Base-by-base conservation (phyloP, 257 asterid species). In the Petunia secreta region DNA sequence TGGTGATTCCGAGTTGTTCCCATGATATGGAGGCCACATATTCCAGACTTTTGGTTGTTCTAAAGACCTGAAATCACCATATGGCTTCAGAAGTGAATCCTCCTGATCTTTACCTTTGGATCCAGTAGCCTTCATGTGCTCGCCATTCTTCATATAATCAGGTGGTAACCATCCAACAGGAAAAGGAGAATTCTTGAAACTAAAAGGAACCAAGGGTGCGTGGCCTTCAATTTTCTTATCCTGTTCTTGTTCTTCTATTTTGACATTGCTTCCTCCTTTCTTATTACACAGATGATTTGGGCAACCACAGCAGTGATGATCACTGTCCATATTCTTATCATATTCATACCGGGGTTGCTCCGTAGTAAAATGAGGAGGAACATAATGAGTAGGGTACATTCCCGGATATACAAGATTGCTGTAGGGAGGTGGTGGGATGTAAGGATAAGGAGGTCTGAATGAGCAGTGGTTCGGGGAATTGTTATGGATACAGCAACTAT, bases 241-340 rank as follows among this genome's bases (percentile, higher is more conserved):
- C 66, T 87, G 86, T 9, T 84, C 90, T 74, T 81, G 89, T 78
- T 91, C 97, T 75, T 86, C 92, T 84, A 90, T 84, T 84, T 82
- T 91, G 11, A 90, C 63, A 58, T 43, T 82, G 13, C 63, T 85
- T 75, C 81, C 89, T 44, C 80, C 92, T 65, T 41, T 88, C 76
- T 4, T 75, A 14, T 77, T 79, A 43, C 77, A 53, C 5, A 50
- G 55, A 60, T 91, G 89, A 80, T 91, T 86, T 34, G 82, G 83
- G 76, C 95, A 91, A 15, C 92, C 92, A 7, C 92, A 88, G 11
- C 91, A 92, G 60, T 87, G 92, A 57, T 87, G 83, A 48, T 82
- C 88, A 16, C 67, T 59, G 3, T 84, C 84, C 80, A 82, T 69
- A 46, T 82, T 78, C 77, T 86, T 86, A 15, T 83, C 86, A 65